Conservation (phyloP, 352 stramenopile genomes). For the Phytophthora citrophthora region DNA sequence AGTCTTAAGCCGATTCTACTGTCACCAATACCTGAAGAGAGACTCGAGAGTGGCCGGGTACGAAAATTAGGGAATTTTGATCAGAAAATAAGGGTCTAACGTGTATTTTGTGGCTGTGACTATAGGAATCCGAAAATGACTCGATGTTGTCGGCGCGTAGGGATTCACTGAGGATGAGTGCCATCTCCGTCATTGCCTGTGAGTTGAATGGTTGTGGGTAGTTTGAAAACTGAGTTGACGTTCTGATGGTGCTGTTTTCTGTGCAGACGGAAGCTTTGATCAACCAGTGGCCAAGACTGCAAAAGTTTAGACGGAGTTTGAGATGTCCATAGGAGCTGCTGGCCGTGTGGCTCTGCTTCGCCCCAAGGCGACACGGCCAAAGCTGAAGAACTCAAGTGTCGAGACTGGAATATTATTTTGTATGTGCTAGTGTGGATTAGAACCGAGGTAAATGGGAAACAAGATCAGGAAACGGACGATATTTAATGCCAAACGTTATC, state of each 20-base stretch:
- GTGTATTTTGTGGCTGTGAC: constrained; percentile 7
- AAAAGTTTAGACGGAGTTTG: constrained; percentile 23
- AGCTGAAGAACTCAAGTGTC: constrained; percentile 7
- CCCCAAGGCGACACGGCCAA: constrained; percentile 10
- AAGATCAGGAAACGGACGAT: constrained; percentile 17
- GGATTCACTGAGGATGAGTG: constrained; percentile 42
- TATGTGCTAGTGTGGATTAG: constrained; percentile 42
- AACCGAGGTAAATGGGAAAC: constrained; percentile 23
- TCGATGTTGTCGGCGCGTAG: constrained; percentile 44
- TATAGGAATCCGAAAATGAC: constrained; percentile 59
- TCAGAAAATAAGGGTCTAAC: constrained; percentile 6
- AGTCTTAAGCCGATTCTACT: constrained; percentile 61
- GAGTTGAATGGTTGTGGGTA: constrained; percentile 15
- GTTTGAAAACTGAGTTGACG: not conserved
- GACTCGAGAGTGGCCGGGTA: constrained; percentile 55
- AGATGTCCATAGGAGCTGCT: constrained; percentile 1
- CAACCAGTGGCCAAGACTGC: constrained; percentile 33
- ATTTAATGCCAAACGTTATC: constrained; percentile 28
- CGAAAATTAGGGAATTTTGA: constrained; percentile 1
- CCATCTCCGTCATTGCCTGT: constrained; percentile 57
- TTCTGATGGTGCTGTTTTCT: constrained; percentile 16
- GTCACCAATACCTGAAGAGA: constrained; percentile 76
- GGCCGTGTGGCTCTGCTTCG: constrained; percentile 14
- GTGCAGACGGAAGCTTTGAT: constrained; percentile 49
- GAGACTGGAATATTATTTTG: constrained; percentile 26